These are phyloP conservation scores for Calonectria montana DNA, from an alignment of 2,329 filamentous ascomycete genomes.

Conservation along the genomic window DNA sequence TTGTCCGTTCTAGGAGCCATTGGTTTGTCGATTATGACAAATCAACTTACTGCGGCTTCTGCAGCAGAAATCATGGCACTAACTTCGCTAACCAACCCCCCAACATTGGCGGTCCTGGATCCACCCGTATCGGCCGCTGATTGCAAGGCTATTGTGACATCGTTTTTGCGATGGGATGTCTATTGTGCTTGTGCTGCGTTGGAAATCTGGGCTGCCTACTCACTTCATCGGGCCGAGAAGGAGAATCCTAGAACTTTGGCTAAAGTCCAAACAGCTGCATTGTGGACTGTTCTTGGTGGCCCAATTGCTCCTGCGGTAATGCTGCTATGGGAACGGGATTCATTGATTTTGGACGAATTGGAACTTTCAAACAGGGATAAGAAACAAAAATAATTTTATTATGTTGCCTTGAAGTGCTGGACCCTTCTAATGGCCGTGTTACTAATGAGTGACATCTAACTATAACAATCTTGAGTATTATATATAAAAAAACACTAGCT, in stretches of 20 bases:
- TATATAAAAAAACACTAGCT: neutral
- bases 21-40: neutral
- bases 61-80: slow-evolving; percentile 25
- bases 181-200: slow-evolving; percentile 34
- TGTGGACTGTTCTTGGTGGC: slow-evolving; percentile 26
- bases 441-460: neutral
- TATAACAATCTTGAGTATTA: neutral
- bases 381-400: slow-evolving; percentile 19
- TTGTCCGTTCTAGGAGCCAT: slow-evolving; percentile 23
- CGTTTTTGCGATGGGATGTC: slow-evolving; percentile 36
- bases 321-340: slow-evolving; percentile 30
- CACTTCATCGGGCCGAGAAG: slow-evolving; percentile 8
- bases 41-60: slow-evolving; percentile 26
- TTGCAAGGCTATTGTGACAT: slow-evolving; percentile 31
- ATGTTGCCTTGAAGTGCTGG: neutral
- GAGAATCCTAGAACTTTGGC: neutral
- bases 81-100: slow-evolving; percentile 26
- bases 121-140: slow-evolving; percentile 18
- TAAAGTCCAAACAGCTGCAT: neutral
- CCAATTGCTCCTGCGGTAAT: slow-evolving; percentile 33
- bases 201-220: slow-evolving; percentile 30
- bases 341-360: slow-evolving; percentile 1
- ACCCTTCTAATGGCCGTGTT: neutral
- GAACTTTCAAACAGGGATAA: neutral
- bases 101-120: slow-evolving; percentile 26